phyloP scores from a whole-genome alignment of 202 grass and related monocot genomes.

The Carex arenaria region DNA sequence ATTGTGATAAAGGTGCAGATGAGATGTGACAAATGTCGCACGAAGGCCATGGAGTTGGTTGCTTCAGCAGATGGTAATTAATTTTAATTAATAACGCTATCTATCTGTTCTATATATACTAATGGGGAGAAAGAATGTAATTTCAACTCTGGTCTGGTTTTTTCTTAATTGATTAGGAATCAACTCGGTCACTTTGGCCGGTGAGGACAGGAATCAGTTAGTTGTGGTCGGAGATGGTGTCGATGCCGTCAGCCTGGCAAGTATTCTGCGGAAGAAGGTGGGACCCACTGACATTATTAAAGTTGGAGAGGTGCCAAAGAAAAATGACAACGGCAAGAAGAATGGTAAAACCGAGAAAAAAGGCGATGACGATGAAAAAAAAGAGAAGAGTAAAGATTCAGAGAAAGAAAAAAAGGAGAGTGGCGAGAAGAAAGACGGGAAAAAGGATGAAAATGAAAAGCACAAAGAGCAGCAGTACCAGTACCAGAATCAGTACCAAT shows the following conservation, averaged over 20 bases:
- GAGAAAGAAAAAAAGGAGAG: not conserved
- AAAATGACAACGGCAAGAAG: not conserved
- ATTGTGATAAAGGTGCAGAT: slow-evolving; percentile 62
- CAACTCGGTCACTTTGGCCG: slow-evolving; percentile 27
- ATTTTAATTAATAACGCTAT: too few relatives aligned
- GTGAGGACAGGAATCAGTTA: slow-evolving; percentile 35
- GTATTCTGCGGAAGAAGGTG: slow-evolving; percentile 39
- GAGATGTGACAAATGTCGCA: slow-evolving; percentile 46
- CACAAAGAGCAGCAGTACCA: not conserved
- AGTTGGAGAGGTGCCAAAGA: slow-evolving; percentile 32
- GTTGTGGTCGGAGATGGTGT: slow-evolving; percentile 49
- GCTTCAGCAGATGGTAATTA: slow-evolving; percentile 28
- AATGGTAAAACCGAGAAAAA: not conserved
- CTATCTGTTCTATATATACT: not conserved
- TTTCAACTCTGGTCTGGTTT: too few relatives aligned
- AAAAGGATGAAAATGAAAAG: not conserved
- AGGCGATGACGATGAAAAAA: not conserved
- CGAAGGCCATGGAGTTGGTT: slow-evolving; percentile 32
- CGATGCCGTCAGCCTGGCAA: slow-evolving; percentile 38
- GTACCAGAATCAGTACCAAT: not conserved
- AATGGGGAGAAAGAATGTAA: not conserved
- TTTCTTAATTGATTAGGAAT: slow-evolving; percentile 22
- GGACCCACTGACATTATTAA: slow-evolving; percentile 36
- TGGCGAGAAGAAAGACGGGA: not conserved
- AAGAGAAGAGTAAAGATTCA: not conserved